phyloP scores from a whole-genome alignment of 2,329 filamentous ascomycete species.

The Aspergillus cejpii region DNA sequence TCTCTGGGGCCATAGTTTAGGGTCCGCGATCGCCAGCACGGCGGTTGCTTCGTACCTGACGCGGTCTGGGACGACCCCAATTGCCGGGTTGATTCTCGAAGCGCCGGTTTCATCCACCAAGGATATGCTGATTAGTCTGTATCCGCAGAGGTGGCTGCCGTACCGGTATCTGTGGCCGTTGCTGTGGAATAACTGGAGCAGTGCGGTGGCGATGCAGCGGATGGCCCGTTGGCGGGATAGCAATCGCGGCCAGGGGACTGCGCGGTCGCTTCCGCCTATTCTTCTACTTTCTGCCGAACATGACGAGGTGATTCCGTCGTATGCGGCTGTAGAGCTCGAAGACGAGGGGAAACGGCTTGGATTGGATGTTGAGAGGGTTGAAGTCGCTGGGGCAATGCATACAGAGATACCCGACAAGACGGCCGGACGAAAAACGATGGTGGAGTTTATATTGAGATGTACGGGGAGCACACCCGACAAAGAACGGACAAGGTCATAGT shows the following conservation, averaged over 20 bases:
- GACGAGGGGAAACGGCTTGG: slow-evolving; percentile 29
- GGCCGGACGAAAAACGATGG: slow-evolving; percentile 39
- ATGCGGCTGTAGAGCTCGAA: slow-evolving; percentile 33
- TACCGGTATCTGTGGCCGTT: slow-evolving; percentile 71
- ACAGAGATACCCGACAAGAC: slow-evolving; percentile 43
- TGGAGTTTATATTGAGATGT: slow-evolving; percentile 18
- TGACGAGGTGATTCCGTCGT: slow-evolving; percentile 41
- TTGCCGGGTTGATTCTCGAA: slow-evolving; percentile 58
- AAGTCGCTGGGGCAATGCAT: slow-evolving; percentile 45
- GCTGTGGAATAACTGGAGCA: slow-evolving; percentile 56
- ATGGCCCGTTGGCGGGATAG: slow-evolving; percentile 29
- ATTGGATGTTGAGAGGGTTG: slow-evolving; percentile 33
- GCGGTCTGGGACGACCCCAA: slow-evolving; percentile 4
- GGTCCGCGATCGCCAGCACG: slow-evolving; percentile 63
- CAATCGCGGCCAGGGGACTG: not conserved
- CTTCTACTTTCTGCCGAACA: slow-evolving; percentile 39
- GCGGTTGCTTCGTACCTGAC: slow-evolving; percentile 44
- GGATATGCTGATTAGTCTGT: slow-evolving; percentile 64
- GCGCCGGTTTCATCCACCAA: slow-evolving; percentile 67
- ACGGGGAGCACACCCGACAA: too few relatives aligned
- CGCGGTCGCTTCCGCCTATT: slow-evolving; percentile 23
- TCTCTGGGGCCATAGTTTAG: slow-evolving; percentile 73
- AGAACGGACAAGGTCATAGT: too few relatives aligned
- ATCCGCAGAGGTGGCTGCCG: slow-evolving; percentile 72
- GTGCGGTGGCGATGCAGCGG: slow-evolving; percentile 34